phyloP scores from a whole-genome alignment of 208 protist genomes.

The Endotrypanum monterogeii region DNA sequence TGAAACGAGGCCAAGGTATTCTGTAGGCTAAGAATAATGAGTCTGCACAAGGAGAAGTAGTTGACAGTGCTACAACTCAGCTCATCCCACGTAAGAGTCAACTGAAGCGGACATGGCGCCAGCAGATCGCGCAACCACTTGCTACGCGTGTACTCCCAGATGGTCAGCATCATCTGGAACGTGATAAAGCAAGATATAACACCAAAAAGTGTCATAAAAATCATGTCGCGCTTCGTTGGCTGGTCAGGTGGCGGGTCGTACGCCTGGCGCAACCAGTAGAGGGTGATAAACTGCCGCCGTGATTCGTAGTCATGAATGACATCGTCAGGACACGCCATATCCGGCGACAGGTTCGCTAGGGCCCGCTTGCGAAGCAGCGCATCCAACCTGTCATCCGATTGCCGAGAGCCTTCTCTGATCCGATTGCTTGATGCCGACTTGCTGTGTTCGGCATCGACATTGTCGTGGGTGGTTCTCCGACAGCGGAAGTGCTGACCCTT shows the following conservation, averaged over 20 bases:
- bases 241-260: slow-evolving; percentile 31
- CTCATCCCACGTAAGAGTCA: slow-evolving; percentile 69
- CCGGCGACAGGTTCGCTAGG: slow-evolving; percentile 36
- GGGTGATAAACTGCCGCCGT: slow-evolving; percentile 30
- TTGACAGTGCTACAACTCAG: slow-evolving; percentile 64
- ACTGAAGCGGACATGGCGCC: slow-evolving; percentile 42
- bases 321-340: slow-evolving; percentile 46
- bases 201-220: slow-evolving; percentile 27
- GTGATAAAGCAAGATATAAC: slow-evolving; percentile 34
- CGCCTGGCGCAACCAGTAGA: slow-evolving; percentile 38
- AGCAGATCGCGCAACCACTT: slow-evolving; percentile 49
- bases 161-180: slow-evolving; percentile 41
- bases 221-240: slow-evolving; percentile 34
- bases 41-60: slow-evolving; percentile 52
- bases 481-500: slow-evolving; percentile 19
- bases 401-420: neutral
- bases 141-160: slow-evolving; percentile 38
- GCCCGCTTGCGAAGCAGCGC: slow-evolving; percentile 12
- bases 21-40: slow-evolving; percentile 49
- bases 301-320: slow-evolving; percentile 43
- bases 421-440: neutral
- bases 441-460: neutral
- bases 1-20: slow-evolving; percentile 63
- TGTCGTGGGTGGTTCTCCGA: slow-evolving; percentile 2
- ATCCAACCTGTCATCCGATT: neutral